Conservation (phyloP, 177 flowering plant genomes). For the Vitis hybrid region DNA sequence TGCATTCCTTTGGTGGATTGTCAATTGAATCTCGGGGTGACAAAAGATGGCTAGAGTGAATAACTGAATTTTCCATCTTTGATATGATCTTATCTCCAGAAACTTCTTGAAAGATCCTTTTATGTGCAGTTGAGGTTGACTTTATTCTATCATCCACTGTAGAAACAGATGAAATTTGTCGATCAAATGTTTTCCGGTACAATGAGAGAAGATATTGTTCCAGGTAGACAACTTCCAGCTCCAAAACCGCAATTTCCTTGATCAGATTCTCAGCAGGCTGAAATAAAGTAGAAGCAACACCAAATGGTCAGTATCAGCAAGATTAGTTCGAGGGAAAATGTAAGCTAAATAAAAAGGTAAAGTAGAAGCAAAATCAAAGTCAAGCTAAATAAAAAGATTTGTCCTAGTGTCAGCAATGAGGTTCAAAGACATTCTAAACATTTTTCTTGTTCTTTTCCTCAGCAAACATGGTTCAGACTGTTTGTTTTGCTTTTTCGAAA, state of each 20-base stretch:
- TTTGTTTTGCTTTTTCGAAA: too few species aligned
- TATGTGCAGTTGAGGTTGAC: constrained; percentile 4
- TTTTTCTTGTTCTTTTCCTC: too few species aligned
- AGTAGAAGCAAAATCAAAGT: not conserved
- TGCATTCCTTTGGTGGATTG: constrained; percentile 9
- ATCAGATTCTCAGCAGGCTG: constrained; percentile 77
- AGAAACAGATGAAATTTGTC: constrained; percentile 14
- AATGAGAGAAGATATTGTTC: constrained; percentile 78
- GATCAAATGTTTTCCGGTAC: constrained; percentile 39
- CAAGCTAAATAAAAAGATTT: not conserved
- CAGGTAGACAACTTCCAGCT: constrained; percentile 61
- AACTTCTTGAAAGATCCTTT: constrained; percentile 4
- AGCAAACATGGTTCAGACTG: too few species aligned
- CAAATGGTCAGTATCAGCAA: not conserved
- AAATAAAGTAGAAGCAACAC: constrained; percentile 5
- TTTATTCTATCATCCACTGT: constrained; percentile 16
- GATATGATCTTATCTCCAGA: constrained; percentile 5
- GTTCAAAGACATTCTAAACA: too few species aligned
- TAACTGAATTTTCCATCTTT: constrained; percentile 11
- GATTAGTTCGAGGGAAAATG: not conserved
- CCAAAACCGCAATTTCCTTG: constrained; percentile 69
- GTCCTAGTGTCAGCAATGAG: too few species aligned
- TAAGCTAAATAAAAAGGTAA: not conserved
- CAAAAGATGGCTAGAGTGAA: not conserved
- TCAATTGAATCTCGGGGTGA: constrained; percentile 14